These are phyloP conservation scores for Halophytophthora polymorphica DNA, from an alignment of 352 stramenopile species.

Conservation along the genomic window DNA sequence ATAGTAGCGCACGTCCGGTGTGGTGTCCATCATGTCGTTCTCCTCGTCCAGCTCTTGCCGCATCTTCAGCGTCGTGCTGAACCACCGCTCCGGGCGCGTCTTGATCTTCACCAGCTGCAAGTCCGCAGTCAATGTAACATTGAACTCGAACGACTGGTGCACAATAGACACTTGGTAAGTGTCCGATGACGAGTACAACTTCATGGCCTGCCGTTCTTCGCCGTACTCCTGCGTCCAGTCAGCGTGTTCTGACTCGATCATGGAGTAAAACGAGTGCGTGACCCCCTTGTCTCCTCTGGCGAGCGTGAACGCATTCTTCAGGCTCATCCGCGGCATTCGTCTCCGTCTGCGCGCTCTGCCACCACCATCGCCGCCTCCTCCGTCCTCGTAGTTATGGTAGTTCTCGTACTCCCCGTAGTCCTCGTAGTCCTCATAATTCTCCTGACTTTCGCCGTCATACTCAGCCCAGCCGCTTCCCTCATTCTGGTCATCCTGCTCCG, in stretches of 20 bases:
- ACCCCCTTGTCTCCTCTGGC: constrained; percentile 55
- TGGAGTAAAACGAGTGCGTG: constrained; percentile 77
- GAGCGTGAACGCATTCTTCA: constrained; percentile 39
- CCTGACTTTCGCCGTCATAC: constrained; percentile 12
- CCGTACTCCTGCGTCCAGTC: constrained; percentile 42
- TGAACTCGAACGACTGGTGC: constrained; percentile 60
- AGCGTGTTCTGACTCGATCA: constrained; percentile 38
- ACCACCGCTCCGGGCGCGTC: constrained; percentile 66
- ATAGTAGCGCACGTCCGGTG: constrained; percentile 73
- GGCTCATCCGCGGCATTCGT: constrained; percentile 17
- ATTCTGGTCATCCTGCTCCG: constrained; percentile 3
- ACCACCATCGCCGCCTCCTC: constrained; percentile 3
- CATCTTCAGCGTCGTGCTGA: constrained; percentile 81
- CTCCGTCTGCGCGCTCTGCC: neutral
- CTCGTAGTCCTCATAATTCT: constrained; percentile 10
- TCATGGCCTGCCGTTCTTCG: constrained; percentile 38
- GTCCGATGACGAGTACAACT: constrained; percentile 24
- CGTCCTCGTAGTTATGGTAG: neutral
- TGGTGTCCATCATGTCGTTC: constrained; percentile 55
- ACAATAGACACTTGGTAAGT: constrained; percentile 71
- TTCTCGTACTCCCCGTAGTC: neutral
- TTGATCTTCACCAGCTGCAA: constrained; percentile 59
- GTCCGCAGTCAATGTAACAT: constrained; percentile 47
- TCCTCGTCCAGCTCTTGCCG: constrained; percentile 71
- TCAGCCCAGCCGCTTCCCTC: constrained; percentile 10